Percentiles rank a stretch among this genome's conserved stretches.
Evolutionary conservation across 768 basidiomycete genomes (phyloP).

Genomic region (Wakefieldia striispora): DNA sequence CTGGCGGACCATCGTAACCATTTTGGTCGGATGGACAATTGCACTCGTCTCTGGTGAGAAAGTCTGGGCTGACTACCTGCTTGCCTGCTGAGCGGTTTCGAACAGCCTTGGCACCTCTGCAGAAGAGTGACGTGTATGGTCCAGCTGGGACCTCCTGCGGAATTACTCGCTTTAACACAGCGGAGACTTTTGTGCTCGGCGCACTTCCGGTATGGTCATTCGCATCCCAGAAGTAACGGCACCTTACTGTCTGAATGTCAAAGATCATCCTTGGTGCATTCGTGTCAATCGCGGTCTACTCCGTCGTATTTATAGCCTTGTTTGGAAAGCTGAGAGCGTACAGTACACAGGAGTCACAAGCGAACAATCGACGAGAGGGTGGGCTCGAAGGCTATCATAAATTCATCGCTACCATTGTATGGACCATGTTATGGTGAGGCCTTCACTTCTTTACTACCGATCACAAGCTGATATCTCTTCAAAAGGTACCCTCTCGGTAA

Average conservation of each 20-base stretch:
- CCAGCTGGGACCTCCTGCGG: conserved; percentile 51
- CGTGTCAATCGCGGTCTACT: conserved; percentile 55
- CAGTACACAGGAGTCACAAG: conserved; percentile 51
- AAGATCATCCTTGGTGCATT: conserved; percentile 58
- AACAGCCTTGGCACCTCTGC: conserved; percentile 38
- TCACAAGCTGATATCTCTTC: conserved; percentile 4
- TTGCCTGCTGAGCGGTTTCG: conserved; percentile 9
- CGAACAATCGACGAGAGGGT: conserved; percentile 47
- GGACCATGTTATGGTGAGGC: conserved; percentile 69
- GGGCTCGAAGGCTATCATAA: conserved; percentile 50
- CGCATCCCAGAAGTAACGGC: neutral
- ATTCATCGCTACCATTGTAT: conserved; percentile 60
- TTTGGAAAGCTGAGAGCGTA: conserved; percentile 53
- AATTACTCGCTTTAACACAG: conserved; percentile 41
- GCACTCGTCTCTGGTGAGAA: conserved; percentile 50
- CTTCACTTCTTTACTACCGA: neutral
- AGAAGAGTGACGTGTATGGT: conserved; percentile 47
- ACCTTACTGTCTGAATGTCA: conserved; percentile 21
- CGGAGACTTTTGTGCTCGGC: conserved; percentile 50
- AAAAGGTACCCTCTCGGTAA: conserved; percentile 60
- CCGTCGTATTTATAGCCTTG: conserved; percentile 59
- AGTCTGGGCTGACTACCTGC: neutral
- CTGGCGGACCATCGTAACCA: conserved; percentile 43
- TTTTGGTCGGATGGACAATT: conserved; percentile 53
- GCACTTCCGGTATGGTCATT: conserved; percentile 53